Percentiles rank a stretch among this genome's conserved stretches.
Conservation (phyloP, 768 basidiomycete species). For the Russula dissimulans region DNA sequence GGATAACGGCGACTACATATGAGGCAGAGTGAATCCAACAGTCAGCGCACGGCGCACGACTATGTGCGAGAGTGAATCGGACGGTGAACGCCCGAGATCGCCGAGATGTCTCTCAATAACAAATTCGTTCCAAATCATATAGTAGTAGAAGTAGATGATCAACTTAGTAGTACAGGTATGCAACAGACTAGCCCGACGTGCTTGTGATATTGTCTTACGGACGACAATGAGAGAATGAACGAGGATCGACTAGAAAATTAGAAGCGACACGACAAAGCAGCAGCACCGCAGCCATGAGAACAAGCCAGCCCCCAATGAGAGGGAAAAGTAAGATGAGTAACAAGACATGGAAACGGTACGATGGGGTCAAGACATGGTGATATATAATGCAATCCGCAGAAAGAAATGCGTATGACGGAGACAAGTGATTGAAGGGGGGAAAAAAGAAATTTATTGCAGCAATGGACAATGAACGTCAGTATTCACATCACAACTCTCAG, state of each 20-base stretch:
- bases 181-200: slow-evolving; percentile 18
- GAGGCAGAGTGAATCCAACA: too few relatives aligned
- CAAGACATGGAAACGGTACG: slow-evolving; percentile 2
- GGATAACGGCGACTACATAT: too few relatives aligned
- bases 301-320: background rate
- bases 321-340: background rate
- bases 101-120: too few relatives aligned
- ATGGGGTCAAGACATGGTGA: slow-evolving; percentile 14
- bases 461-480: background rate
- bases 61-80: too few relatives aligned
- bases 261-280: background rate
- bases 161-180: slow-evolving; percentile 21
- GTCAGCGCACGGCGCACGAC: too few relatives aligned
- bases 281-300: background rate
- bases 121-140: too few relatives aligned
- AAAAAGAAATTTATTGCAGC: background rate
- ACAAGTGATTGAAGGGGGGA: background rate
- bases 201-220: slow-evolving; percentile 18
- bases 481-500: too few relatives aligned
- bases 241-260: background rate
- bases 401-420: background rate
- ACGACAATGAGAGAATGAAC: slow-evolving; percentile 1
- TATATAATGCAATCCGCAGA: slow-evolving; percentile 15
- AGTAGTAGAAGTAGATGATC: slow-evolving; percentile 5
- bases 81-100: too few relatives aligned